A percentile compares a stretch with the other conserved stretches of the same genome.
These are phyloP conservation scores for Aureobasidium sp. DNA, from an alignment of 2,329 filamentous ascomycete genomes.

Conservation along the genomic window DNA sequence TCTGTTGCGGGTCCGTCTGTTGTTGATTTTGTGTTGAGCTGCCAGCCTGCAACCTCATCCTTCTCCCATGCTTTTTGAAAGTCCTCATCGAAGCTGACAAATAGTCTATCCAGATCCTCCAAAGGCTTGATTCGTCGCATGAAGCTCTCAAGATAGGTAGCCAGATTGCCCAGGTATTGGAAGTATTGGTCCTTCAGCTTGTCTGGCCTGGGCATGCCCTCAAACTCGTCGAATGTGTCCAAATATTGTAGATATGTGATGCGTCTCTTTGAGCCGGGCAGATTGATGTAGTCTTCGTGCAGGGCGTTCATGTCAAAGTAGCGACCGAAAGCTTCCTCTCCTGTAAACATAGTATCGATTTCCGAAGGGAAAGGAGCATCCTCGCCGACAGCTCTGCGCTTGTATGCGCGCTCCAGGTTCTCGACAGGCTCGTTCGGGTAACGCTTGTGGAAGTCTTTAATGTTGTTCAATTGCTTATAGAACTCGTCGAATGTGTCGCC, in stretches of 20 bases:
- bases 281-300: constrained; percentile 85
- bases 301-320: constrained; percentile 81
- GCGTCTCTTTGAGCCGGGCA: constrained; percentile 71
- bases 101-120: constrained; percentile 74
- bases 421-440: constrained; percentile 95
- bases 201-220: constrained; percentile 67
- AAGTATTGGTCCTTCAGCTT: constrained; percentile 94
- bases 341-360: constrained; percentile 88
- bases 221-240: constrained; percentile 82
- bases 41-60: constrained; percentile 74
- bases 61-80: constrained; percentile 79
- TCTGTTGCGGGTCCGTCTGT: constrained; percentile 40
- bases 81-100: constrained; percentile 69
- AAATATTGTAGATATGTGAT: constrained; percentile 89
- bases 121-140: constrained; percentile 77
- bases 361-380: constrained; percentile 54
- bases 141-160: constrained; percentile 79
- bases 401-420: constrained; percentile 89
- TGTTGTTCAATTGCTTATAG: constrained; percentile 71
- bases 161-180: constrained; percentile 72
- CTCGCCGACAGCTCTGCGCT: constrained; percentile 58
- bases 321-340: constrained; percentile 87
- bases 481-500: constrained; percentile 88
- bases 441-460: constrained; percentile 80
- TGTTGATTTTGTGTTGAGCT: constrained; percentile 30